Evolutionary conservation across 2,329 filamentous ascomycete species (phyloP).

Genomic region (Stachybotrys echinatus): DNA sequence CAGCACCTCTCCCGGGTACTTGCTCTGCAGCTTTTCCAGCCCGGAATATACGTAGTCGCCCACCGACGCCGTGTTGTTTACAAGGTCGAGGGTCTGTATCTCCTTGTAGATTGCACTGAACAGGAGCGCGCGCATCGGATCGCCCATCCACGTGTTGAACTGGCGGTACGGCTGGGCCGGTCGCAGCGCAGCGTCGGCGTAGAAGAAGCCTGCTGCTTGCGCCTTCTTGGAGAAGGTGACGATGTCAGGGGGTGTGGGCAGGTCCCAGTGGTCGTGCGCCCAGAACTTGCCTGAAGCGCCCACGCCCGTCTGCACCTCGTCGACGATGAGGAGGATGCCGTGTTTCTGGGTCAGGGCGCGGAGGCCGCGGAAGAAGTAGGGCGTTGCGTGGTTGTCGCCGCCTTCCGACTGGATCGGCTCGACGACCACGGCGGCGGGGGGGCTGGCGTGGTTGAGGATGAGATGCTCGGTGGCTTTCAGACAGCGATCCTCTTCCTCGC

Average conservation of each 20-base stretch:
- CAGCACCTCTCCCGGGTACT: constrained; percentile 69
- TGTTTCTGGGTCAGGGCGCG: constrained; percentile 71
- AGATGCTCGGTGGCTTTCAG: constrained; percentile 76
- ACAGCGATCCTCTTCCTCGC: constrained; percentile 69
- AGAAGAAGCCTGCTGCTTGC: constrained; percentile 89
- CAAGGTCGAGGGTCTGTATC: constrained; percentile 66
- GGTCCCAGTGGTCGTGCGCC: constrained; percentile 90
- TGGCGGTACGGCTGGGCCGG: constrained; percentile 90
- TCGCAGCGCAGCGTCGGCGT: constrained; percentile 67
- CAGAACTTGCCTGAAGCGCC: constrained; percentile 89
- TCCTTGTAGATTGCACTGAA: constrained; percentile 81
- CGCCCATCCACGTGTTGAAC: constrained; percentile 96
- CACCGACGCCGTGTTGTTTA: constrained; percentile 67
- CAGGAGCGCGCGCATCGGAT: constrained; percentile 74
- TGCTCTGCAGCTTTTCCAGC: constrained; percentile 58
- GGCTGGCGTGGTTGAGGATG: constrained; percentile 70
- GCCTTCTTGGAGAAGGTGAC: constrained; percentile 94
- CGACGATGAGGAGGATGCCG: constrained; percentile 77
- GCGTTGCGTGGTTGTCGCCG: constrained; percentile 86
- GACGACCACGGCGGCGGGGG: constrained; percentile 73
- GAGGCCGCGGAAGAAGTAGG: constrained; percentile 77
- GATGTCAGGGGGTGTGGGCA: constrained; percentile 75
- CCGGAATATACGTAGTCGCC: constrained; percentile 72
- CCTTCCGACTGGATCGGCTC: constrained; percentile 91
- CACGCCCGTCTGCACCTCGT: constrained; percentile 88